Base-by-base conservation (phyloP, 2,329 filamentous ascomycete species). In the Aspergillus sergii region DNA sequence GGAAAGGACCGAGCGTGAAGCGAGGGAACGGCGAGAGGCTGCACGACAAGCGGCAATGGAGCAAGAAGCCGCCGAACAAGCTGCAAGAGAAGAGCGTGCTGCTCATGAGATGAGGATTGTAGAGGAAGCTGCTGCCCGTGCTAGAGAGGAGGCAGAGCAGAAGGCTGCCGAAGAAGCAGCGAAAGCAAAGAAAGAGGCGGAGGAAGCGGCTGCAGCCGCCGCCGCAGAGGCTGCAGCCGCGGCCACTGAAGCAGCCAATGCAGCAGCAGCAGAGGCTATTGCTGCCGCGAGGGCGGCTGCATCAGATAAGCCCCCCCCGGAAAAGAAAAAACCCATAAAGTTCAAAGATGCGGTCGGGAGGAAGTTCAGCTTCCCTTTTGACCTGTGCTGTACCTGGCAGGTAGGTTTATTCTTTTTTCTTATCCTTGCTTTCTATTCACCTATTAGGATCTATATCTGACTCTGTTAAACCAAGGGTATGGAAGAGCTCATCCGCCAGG, bases 261-360 rank as follows among this genome's bases (percentile, higher is more conserved):
- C 72, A 58, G 76, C 69, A 30, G 75, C 75, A 4, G 75, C 74
- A 50, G 75, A 75, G 28, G 76, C 76, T 8, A 73, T 73, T 26
- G 76, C 71, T n/a, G 76, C 72, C 46, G 74, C 73, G 11, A 76
- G 73, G 28, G 73, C 74, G 0, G 75, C 78, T 10, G 68, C 76
- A 30, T 73, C 72, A n/a, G 73, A 67, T 32, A 72, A 71, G 21
- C 73, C 77, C 2, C 82, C 85, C 1, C 83, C 86, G n/a, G 82
- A 84, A 61, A 83, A 84, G 68, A 91, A 92, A 76, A 83, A 88
- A 50, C 92, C 91, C 2, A 92, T 97, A 76, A 90, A 89, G 69
- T 96, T 96, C 81, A 96, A 96, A 79, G 94, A 97, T 75, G 93
- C 93, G 0, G 88, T 97, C 19, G 92, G 92, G 36, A 86, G 94